A percentile compares a stretch with the other conserved stretches of the same genome.
Conservation (phyloP, 306 rosid species). For the Ceratonia siliqua region DNA sequence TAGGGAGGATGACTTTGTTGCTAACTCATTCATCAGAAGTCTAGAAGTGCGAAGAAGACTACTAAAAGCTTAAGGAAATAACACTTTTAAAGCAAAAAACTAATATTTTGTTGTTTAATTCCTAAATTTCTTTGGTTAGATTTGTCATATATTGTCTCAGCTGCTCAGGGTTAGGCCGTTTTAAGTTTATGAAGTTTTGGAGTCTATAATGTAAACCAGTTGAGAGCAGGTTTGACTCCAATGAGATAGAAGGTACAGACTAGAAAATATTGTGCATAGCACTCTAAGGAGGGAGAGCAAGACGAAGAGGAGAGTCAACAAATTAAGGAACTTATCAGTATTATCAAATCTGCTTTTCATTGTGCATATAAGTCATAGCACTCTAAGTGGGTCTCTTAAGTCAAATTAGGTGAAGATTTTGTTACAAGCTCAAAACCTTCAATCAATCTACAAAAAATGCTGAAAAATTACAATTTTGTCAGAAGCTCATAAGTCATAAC, state of each 20-base stretch:
- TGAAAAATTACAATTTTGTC: neutral
- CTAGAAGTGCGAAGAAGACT: neutral
- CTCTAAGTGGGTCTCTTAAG: too few relatives aligned
- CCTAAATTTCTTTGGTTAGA: neutral
- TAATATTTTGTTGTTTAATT: constrained; percentile 11
- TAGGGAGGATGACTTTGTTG: neutral
- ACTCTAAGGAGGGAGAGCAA: too few relatives aligned
- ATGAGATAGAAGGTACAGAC: too few relatives aligned
- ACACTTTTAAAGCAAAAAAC: neutral
- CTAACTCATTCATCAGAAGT: neutral
- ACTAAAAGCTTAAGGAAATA: neutral
- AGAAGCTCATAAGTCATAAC: neutral
- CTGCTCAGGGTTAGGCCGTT: too few relatives aligned
- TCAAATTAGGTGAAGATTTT: too few relatives aligned
- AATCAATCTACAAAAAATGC: neutral
- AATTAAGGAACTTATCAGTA: neutral
- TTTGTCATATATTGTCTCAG: neutral
- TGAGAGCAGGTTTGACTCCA: too few relatives aligned
- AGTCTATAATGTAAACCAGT: too few relatives aligned
- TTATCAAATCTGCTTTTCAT: neutral
- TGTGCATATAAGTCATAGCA: too few relatives aligned
- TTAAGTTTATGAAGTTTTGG: too few relatives aligned
- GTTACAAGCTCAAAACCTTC: too few relatives aligned
- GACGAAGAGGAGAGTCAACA: neutral
- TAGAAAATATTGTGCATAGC: too few relatives aligned